Base-by-base conservation (phyloP, 441 rosid genomes). In the Pelargonium australe region DNA sequence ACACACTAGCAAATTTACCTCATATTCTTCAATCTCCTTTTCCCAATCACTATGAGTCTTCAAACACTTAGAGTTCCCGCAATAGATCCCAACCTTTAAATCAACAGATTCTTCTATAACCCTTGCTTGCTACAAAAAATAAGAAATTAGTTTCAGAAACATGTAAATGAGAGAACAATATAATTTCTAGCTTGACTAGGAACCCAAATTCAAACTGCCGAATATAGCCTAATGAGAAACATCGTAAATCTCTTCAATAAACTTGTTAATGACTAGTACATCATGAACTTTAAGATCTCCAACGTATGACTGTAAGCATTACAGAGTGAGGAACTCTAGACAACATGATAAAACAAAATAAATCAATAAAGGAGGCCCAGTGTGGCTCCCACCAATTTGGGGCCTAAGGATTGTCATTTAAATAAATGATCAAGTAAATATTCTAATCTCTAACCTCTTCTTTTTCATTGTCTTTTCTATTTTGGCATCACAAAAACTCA, bases 21-120 rank as follows among this genome's bases (percentile, higher is more conserved):
- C 99, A 69, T 85, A 72, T 65, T 80, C 79, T 67, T 87, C 79
- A 44, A 91, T 68, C 82, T 95, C 95, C 71, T 79, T 82, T 77
- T 82, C 89, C 99, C 99, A 95, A 20, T 85, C 91, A 70, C 66
- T 62, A 72, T 86, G 94, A 71, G 45, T 85, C 82, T 79, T 91
- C 83, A 82, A 73, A 69, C 74, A 81, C 76, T 79, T 82, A 64
- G 79, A 76, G 65, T 83, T 88, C 64, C 96, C 96, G 65, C 84
- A 85, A 68, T 82, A 84, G 66, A 72, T 75, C 63, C 87, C 91
- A 44, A 95, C 97, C 81, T 85, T 95, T 70, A 91, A 83, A 79
- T 86, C 81, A 65, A 73, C 70, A 61, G 97, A 86, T 67, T 84
- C 83, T 71, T 86, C 90, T 71, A 94, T 87, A 73, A 91, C 99